These are phyloP conservation scores for Canariomyces notabilis DNA, from an alignment of 2,329 filamentous ascomycete species.

Conservation along the genomic window DNA sequence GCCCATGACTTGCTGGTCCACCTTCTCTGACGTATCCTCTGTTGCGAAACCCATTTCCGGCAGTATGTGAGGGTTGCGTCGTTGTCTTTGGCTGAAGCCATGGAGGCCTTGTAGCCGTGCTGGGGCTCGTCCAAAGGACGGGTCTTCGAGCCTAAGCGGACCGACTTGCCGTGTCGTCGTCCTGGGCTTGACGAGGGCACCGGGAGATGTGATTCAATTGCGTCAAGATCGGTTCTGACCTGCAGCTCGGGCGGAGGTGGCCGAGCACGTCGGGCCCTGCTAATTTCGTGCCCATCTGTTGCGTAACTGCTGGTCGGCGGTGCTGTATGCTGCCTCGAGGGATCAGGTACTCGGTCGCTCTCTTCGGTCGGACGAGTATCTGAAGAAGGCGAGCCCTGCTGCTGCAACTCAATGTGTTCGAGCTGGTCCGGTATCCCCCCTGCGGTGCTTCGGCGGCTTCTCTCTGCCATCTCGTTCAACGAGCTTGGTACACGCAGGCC, in stretches of 20 bases:
- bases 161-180: no score
- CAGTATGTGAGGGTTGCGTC: slow-evolving; percentile 27
- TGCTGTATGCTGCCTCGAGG: not conserved
- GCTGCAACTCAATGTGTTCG: slow-evolving; percentile 25
- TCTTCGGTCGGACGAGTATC: not conserved
- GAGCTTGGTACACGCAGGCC: not conserved
- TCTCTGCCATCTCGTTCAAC: slow-evolving; percentile 21
- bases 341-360: not conserved
- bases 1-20: slow-evolving; percentile 27
- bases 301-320: not conserved
- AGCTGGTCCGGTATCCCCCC: slow-evolving; percentile 25
- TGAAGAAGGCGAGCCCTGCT: slow-evolving; percentile 3
- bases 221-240: slow-evolving; percentile 27
- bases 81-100: slow-evolving; percentile 23
- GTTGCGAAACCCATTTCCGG: slow-evolving; percentile 29
- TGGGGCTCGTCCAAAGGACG: slow-evolving; percentile 25
- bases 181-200: slow-evolving; percentile 11
- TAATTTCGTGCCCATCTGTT: not conserved
- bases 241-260: slow-evolving; percentile 17
- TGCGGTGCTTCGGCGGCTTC: slow-evolving; percentile 12
- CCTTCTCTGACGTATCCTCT: slow-evolving; percentile 25
- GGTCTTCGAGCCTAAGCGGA: no score
- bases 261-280: slow-evolving; percentile 3
- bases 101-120: slow-evolving; percentile 21
- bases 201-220: slow-evolving; percentile 28